Base-by-base conservation (phyloP, 1,284 basidiomycete species). In the Albatrellus sp. region DNA sequence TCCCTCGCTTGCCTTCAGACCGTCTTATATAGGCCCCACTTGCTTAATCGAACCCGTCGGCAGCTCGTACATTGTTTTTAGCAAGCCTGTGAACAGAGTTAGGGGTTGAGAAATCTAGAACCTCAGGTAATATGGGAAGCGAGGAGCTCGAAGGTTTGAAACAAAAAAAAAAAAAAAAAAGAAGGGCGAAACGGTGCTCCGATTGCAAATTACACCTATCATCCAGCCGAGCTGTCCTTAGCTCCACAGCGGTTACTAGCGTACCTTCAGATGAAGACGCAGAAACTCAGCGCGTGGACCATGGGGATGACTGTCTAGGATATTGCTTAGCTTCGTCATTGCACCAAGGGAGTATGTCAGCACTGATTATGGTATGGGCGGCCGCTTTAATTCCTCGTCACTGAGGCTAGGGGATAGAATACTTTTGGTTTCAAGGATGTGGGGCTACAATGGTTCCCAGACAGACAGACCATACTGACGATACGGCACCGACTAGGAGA, bases 191-290 rank as follows among this genome's bases (percentile, higher is more conserved):
- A 4, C 7, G 24, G 56, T 53, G 55, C 58, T 66, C 64, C 59
- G 64, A 58, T 66, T 66, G 64, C 64, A 66, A 66, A 66, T 66
- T 65, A 65, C 59, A 50, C 46, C 61, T 58, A 45, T 66, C 64
- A 65, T 59, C 54, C 61, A 60, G 60, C 62, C 54, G 44, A 11
- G 13, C 38, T 38, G 33, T 37, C 45, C 41, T 44, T 16, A 43
- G 43, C 28, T 28, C 36, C 30, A 43, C 37, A 45, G 51, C 57
- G 59, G 58, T 58, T 63, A 60, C 50, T 50, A 40, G 43, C 28
- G 19, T 3, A 11, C 16, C 30, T 16, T 11, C 7, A 5, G 6
- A 8, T 17, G 29, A 35, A 34, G 33, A 24, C 24, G 48, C 50
- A 55, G 50, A 60, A 61, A 62, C 60, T 33, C 58, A 49, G 58